These are phyloP conservation scores for Aspergillus caelatus DNA, from an alignment of 2,329 filamentous ascomycete genomes.

Conservation along the genomic window DNA sequence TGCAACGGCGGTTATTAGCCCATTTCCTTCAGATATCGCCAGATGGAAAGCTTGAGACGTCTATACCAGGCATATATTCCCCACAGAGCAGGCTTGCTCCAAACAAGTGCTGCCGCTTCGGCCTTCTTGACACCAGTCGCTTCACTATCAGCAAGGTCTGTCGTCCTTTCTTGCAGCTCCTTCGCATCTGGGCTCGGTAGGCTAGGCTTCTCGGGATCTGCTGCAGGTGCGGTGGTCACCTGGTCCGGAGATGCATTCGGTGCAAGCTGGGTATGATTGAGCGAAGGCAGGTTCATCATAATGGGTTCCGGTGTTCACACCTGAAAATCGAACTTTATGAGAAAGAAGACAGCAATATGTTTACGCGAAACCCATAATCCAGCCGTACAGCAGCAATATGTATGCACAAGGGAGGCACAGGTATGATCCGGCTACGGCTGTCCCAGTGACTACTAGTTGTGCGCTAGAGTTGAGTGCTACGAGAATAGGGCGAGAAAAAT, in stretches of 20 bases:
- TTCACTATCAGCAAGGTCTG: not conserved
- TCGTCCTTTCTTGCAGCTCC: not conserved
- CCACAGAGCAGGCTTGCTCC: slow-evolving; percentile 43
- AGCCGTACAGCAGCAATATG: too few species aligned
- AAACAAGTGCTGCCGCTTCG: slow-evolving; percentile 47
- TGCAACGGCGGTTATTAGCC: slow-evolving; percentile 2
- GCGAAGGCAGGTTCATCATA: not conserved
- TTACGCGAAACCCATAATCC: too few species aligned
- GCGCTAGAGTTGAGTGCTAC: too few species aligned
- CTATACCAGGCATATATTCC: slow-evolving; percentile 34
- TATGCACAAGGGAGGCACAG: too few species aligned
- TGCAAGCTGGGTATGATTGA: not conserved
- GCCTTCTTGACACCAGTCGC: slow-evolving; percentile 4
- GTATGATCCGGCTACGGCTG: too few species aligned
- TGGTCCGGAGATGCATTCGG: not conserved
- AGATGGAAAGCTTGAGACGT: too few species aligned
- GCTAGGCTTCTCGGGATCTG: not conserved
- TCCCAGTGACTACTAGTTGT: too few species aligned
- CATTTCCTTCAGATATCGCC: too few species aligned
- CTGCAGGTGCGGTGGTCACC: not conserved
- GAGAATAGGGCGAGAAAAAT: too few species aligned
- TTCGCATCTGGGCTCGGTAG: not conserved
- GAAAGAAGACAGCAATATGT: too few species aligned
- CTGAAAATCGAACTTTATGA: too few species aligned
- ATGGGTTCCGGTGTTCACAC: too few species aligned